A percentile compares a stretch with the other conserved stretches of the same genome.
Evolutionary conservation across 139 green algal genomes (phyloP).

Genomic region (Tetraselmis chui): DNA sequence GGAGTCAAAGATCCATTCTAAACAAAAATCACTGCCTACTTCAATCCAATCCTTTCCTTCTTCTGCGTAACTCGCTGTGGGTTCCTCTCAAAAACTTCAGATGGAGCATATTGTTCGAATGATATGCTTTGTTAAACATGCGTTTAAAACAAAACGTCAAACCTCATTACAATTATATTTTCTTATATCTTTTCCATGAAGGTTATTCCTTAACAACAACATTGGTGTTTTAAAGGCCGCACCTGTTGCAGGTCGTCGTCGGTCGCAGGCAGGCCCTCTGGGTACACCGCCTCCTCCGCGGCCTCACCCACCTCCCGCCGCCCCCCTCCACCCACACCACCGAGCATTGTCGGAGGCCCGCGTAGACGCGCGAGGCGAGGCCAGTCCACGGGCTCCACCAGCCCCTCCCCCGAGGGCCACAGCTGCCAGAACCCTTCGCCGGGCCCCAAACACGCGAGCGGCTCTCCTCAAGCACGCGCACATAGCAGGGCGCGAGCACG

Average conservation of each 20-base stretch:
- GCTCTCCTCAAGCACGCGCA: constrained; percentile 36
- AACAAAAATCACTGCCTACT: too few relatives aligned
- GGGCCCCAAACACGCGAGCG: constrained; percentile 35
- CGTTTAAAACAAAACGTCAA: too few relatives aligned
- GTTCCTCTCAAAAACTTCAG: too few relatives aligned
- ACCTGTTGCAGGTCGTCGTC: constrained; percentile 14
- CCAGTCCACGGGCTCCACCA: background rate
- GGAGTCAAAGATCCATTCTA: too few relatives aligned
- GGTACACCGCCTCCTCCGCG: constrained; percentile 14
- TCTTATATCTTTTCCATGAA: too few relatives aligned
- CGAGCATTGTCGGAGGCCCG: background rate
- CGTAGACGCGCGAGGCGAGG: background rate
- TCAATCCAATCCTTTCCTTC: too few relatives aligned
- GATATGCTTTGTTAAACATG: too few relatives aligned
- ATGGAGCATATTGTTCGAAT: too few relatives aligned
- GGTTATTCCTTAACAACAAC: too few relatives aligned
- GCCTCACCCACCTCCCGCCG: background rate
- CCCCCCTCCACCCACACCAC: background rate
- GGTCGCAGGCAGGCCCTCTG: constrained; percentile 14
- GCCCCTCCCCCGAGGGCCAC: constrained; percentile 33
- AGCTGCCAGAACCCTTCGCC: constrained; percentile 32
- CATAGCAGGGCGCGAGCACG: constrained; percentile 47
- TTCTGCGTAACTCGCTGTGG: too few relatives aligned
- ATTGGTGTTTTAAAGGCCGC: too few relatives aligned
- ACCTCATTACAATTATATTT: too few relatives aligned